Evolutionary conservation across 306 rosid species (phyloP).

Genomic region (Crotalaria pallida): DNA sequence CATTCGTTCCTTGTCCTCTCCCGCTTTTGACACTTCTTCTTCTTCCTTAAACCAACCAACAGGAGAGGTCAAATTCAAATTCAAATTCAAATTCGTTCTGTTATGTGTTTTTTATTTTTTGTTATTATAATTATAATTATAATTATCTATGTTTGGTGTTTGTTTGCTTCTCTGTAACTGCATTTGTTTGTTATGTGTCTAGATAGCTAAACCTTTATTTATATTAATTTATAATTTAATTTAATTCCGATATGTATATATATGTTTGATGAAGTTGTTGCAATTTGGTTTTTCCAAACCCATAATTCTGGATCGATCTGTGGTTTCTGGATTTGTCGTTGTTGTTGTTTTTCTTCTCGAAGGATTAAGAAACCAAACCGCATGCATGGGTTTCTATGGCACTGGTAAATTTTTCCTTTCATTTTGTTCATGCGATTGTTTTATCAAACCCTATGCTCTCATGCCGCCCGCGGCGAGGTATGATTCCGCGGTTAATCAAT

Average conservation of each 20-base stretch:
- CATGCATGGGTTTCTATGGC: conserved; percentile 27
- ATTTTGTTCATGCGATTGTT: too few relatives aligned
- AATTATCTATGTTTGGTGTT: conserved; percentile 9
- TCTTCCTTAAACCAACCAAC: conserved; percentile 23
- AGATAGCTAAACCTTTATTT: too few relatives aligned
- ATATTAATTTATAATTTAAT: too few relatives aligned
- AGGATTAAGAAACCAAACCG: not conserved
- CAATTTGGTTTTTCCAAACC: not conserved
- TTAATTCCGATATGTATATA: not conserved
- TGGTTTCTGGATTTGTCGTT: not conserved
- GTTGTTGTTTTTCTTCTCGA: conserved; percentile 23
- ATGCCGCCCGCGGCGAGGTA: too few relatives aligned
- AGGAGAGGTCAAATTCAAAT: conserved; percentile 49
- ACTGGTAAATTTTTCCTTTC: conserved; percentile 30
- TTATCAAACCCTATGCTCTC: too few relatives aligned
- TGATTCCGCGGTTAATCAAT: too few relatives aligned
- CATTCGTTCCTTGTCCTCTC: conserved; percentile 54
- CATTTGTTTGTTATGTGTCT: not conserved
- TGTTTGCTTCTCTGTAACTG: conserved; percentile 21
- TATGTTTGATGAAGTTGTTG: not conserved
- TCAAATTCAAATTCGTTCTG: too few relatives aligned
- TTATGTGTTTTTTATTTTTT: not conserved
- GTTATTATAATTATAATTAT: too few relatives aligned
- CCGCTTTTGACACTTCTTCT: conserved; percentile 37
- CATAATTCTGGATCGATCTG: not conserved